phyloP scores from a whole-genome alignment of 352 stramenopile species.

The Phytophthora hybrid region DNA sequence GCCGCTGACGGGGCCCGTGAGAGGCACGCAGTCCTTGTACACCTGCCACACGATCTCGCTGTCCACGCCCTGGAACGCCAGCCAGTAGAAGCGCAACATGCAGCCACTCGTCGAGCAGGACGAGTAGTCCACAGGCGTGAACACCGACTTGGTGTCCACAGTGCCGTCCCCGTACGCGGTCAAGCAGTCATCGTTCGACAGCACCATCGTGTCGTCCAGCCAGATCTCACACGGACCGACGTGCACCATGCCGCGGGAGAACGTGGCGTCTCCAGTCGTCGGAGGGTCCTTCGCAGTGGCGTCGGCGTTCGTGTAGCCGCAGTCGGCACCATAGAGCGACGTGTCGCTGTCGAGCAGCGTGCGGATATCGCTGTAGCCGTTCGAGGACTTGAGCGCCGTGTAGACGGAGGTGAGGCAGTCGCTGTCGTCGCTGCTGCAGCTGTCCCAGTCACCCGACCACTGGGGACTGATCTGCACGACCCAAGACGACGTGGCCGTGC shows the following conservation, averaged over 20 bases:
- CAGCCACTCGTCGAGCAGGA: constrained; percentile 41
- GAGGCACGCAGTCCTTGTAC: constrained; percentile 51
- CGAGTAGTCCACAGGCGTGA: constrained; percentile 50
- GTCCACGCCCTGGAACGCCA: constrained; percentile 43
- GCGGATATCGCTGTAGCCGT: constrained; percentile 40
- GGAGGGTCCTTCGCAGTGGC: constrained; percentile 39
- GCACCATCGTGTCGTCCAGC: constrained; percentile 44
- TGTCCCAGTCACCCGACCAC: constrained; percentile 40
- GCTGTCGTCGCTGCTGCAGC: constrained; percentile 30
- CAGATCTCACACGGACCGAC: constrained; percentile 46
- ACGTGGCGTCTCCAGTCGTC: constrained; percentile 36
- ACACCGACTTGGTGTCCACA: constrained; percentile 33
- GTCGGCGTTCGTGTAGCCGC: constrained; percentile 41
- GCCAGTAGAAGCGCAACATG: constrained; percentile 53
- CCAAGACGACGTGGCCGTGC: constrained; percentile 27
- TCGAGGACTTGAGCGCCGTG: constrained; percentile 36
- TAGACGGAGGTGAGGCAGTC: constrained; percentile 37
- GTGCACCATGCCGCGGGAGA: constrained; percentile 46
- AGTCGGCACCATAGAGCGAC: constrained; percentile 37
- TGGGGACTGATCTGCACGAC: constrained; percentile 44
- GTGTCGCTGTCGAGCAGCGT: constrained; percentile 43
- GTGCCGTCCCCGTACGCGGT: constrained; percentile 42
- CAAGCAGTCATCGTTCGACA: constrained; percentile 47
- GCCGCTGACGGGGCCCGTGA: constrained; percentile 28
- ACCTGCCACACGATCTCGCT: constrained; percentile 43